Conservation (phyloP, 2,329 filamentous ascomycete genomes). For the Sporothrix schenckii region DNA sequence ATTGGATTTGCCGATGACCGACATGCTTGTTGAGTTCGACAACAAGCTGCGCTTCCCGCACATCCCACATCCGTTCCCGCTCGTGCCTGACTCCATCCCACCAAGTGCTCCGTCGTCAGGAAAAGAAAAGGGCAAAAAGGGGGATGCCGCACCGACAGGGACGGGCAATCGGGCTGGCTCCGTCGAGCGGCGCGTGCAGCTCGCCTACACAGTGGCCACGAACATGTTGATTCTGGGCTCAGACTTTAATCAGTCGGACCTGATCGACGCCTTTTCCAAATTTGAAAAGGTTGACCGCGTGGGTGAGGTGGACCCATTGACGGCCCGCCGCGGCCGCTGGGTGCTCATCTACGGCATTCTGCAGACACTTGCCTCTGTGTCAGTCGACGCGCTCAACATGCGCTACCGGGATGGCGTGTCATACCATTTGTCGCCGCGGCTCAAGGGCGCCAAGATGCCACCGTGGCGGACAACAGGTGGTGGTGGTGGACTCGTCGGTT, state of each 20-base stretch:
- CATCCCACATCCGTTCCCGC: slow-evolving; percentile 67
- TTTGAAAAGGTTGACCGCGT: slow-evolving; percentile 60
- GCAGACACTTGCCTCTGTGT: slow-evolving; percentile 62
- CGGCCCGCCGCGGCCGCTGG: slow-evolving; percentile 63
- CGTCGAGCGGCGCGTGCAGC: slow-evolving; percentile 55
- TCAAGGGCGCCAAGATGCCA: slow-evolving; percentile 55
- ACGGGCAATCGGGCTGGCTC: slow-evolving; percentile 38
- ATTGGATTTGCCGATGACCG: slow-evolving; percentile 63
- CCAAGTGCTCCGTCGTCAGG: slow-evolving; percentile 36
- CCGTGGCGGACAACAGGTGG: slow-evolving; percentile 55
- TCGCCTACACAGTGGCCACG: slow-evolving; percentile 63
- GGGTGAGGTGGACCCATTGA: slow-evolving; percentile 56
- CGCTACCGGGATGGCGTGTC: slow-evolving; percentile 56
- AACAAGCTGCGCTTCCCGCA: slow-evolving; percentile 65
- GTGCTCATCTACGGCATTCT: slow-evolving; percentile 63
- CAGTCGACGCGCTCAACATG: slow-evolving; percentile 59
- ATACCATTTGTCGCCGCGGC: slow-evolving; percentile 60
- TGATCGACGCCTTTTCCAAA: slow-evolving; percentile 58
- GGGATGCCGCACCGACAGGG: slow-evolving; percentile 28
- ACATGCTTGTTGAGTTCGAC: slow-evolving; percentile 68
- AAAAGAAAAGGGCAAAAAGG: slow-evolving; percentile 37
- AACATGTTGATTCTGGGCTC: slow-evolving; percentile 61
- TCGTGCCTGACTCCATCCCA: slow-evolving; percentile 60
- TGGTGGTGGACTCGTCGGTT: slow-evolving; percentile 41
- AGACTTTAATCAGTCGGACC: slow-evolving; percentile 56